phyloP scores from a whole-genome alignment of 352 stramenopile species.

The Phytophthora pluvialis region DNA sequence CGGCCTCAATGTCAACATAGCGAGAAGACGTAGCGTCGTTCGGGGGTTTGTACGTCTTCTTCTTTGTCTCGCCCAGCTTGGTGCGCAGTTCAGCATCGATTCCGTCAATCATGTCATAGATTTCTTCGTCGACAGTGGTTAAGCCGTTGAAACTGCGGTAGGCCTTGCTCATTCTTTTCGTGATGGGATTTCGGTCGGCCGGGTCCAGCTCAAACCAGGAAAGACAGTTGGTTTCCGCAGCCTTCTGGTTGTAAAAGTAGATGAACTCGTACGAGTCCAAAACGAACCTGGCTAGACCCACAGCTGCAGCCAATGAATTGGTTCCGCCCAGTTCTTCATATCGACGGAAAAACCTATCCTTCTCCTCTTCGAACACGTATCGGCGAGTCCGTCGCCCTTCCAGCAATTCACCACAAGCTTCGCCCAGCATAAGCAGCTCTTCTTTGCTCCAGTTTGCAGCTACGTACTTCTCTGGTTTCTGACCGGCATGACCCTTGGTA shows the following conservation, averaged over 20 bases:
- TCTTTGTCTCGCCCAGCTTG: constrained; percentile 43
- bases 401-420: constrained; percentile 45
- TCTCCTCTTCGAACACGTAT: constrained; percentile 53
- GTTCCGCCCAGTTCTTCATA: constrained; percentile 44
- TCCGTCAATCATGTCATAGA: constrained; percentile 42
- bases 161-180: constrained; percentile 35
- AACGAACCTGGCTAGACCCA: constrained; percentile 40
- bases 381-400: constrained; percentile 40
- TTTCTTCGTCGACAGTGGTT: constrained; percentile 38
- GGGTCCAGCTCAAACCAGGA: constrained; percentile 44
- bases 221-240: constrained; percentile 26
- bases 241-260: constrained; percentile 48
- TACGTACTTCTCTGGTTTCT: constrained; percentile 33
- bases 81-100: constrained; percentile 37
- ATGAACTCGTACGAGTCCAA: constrained; percentile 58
- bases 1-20: constrained; percentile 47
- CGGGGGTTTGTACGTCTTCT: constrained; percentile 45
- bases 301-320: constrained; percentile 30
- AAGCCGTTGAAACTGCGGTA: constrained; percentile 49
- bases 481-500: constrained; percentile 17
- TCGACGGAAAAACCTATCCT: constrained; percentile 41
- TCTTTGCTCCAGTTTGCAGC: constrained; percentile 42
- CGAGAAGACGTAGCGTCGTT: constrained; percentile 37
- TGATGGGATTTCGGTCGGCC: constrained; percentile 29
- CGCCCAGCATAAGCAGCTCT: constrained; percentile 39